Base-by-base conservation (phyloP, 371 early-diverging fungal species). In the Apophysomyces ossiformis region DNA sequence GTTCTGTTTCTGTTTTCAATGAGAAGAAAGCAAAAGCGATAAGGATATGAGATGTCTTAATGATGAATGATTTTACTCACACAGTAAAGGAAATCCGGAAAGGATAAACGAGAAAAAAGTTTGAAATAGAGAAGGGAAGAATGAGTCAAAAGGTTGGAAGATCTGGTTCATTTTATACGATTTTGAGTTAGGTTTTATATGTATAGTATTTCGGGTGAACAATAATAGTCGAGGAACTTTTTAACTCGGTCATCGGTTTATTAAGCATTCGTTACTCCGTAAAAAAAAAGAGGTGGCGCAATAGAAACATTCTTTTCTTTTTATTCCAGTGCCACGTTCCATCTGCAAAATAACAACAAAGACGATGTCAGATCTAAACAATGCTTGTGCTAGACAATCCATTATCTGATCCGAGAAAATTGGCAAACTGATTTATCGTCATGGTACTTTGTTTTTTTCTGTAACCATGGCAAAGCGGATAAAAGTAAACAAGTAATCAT, bases 21-120 rank as follows among this genome's bases (percentile, higher is more conserved):
- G 26, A 66, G 46, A 65, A 65, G 65, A 65, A 47, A 4, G 18
- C 7, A 18, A n/a, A n/a, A 16, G 16, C 1, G 46, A 45, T n/a
- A 13, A 26, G 32, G 32, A 26, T 26, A 26, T 26, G 32, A 26
- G 32, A 2, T 26, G 32, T 26, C 32, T 26, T 26, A 26, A 26
- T 26, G 32, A 26, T 26, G 32, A 26, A 26, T 26, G 32, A 26
- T 26, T 26, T 45, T 45, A 18, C 46, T 45, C 16, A 45, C 46
- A n/a, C 13, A 45, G 46, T n/a, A n/a, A n/a, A 45, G 16, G 13
- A 13, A 45, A 18, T 18, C 13, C 5, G 15, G 16, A n/a, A n/a
- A 45, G 46, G 13, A 18, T 6, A 13, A 7, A 45, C 8, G 2
- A 45, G 13, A 45, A 45, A 18, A 45, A 45, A 2, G 13, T 6